phyloP scores from a whole-genome alignment of 208 protist species.

The Leishmania tarentolae region DNA sequence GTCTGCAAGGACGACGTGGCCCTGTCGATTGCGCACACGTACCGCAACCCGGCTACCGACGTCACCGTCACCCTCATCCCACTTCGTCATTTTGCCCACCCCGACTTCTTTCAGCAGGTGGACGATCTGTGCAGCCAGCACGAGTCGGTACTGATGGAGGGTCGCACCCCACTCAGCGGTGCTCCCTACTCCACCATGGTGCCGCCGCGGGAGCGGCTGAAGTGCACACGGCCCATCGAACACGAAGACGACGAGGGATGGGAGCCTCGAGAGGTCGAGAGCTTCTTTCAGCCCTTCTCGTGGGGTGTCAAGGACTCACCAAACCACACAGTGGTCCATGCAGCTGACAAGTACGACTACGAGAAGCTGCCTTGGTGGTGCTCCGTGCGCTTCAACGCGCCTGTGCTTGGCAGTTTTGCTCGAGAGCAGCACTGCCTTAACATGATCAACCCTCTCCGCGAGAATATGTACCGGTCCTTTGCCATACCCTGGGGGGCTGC shows the following conservation, averaged over 20 bases:
- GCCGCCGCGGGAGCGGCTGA: conserved; percentile 41
- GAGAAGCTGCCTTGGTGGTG: conserved; percentile 82
- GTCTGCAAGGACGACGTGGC: conserved; percentile 37
- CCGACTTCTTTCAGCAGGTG: conserved; percentile 82
- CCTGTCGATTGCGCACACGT: conserved; percentile 70
- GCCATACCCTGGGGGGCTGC: conserved; percentile 85
- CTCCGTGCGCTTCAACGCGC: conserved; percentile 76
- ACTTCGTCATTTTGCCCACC: conserved; percentile 81
- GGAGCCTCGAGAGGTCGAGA: conserved; percentile 75
- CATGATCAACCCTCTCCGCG: conserved; percentile 68
- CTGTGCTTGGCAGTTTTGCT: conserved; percentile 64
- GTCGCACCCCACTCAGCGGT: conserved; percentile 59
- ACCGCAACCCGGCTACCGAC: conserved; percentile 36
- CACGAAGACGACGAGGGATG: conserved; percentile 85
- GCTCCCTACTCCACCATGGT: conserved; percentile 79
- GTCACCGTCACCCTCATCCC: conserved; percentile 81
- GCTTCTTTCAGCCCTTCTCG: conserved; percentile 87
- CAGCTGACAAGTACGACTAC: conserved; percentile 89
- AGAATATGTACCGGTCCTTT: conserved; percentile 77
- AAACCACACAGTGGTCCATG: conserved; percentile 81
- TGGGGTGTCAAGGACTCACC: conserved; percentile 83
- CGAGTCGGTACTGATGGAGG: conserved; percentile 88
- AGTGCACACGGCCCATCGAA: conserved; percentile 43
- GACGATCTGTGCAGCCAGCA: conserved; percentile 80
- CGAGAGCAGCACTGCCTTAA: conserved; percentile 83